Percentiles rank a stretch among this genome's conserved stretches.
These are phyloP conservation scores for Fibroporia radiculosa DNA, from an alignment of 768 basidiomycete genomes.

Conservation along the genomic window DNA sequence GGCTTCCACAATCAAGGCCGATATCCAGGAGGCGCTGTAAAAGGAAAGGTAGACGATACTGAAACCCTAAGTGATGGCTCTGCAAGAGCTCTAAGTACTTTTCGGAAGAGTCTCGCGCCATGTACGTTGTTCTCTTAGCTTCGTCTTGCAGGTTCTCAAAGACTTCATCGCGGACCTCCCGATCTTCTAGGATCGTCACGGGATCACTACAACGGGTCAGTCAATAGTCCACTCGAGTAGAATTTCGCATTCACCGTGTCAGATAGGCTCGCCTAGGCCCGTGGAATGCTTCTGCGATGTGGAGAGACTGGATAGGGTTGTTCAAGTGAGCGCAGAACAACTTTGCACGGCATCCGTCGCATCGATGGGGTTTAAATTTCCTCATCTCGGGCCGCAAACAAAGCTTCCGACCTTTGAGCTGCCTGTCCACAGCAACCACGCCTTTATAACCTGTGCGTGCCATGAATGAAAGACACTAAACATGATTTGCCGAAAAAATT, in stretches of 20 bases:
- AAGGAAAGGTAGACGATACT: constrained; percentile 43
- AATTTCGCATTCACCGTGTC: constrained; percentile 45
- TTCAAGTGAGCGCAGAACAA: neutral
- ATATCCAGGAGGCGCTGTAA: constrained; percentile 37
- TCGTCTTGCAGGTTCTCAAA: constrained; percentile 56
- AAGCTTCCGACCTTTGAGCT: constrained; percentile 53
- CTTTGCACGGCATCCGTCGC: constrained; percentile 17
- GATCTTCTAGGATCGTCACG: constrained; percentile 72
- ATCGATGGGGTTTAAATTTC: constrained; percentile 49
- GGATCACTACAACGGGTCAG: constrained; percentile 40
- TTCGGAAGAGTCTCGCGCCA: constrained; percentile 48
- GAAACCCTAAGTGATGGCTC: constrained; percentile 34
- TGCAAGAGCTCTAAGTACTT: constrained; percentile 42
- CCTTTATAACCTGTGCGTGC: constrained; percentile 50
- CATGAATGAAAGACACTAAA: neutral
- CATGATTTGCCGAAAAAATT: neutral
- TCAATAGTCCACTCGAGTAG: neutral
- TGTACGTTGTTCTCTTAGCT: constrained; percentile 48
- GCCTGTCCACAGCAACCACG: constrained; percentile 58
- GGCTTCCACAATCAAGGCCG: constrained; percentile 8
- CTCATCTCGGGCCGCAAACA: constrained; percentile 63
- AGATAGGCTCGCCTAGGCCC: constrained; percentile 56
- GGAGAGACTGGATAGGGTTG: constrained; percentile 49
- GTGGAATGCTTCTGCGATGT: constrained; percentile 61
- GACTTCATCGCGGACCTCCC: constrained; percentile 46